Conservation (phyloP, 352 stramenopile species). For the Pythium phragmiticola region DNA sequence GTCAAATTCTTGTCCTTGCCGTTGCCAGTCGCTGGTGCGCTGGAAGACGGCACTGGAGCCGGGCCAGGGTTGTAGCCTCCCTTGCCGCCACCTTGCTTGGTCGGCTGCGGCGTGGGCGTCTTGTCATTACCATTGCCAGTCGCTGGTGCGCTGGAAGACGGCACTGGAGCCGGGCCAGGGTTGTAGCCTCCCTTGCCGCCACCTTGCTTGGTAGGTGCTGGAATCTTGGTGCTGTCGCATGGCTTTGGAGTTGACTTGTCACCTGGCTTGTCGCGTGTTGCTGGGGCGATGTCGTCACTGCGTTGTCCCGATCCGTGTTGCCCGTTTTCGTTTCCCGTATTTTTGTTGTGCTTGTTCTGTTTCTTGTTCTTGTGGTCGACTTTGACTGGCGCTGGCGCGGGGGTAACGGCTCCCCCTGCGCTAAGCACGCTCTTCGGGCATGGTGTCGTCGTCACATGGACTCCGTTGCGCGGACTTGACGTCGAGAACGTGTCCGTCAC, state of each 20-base stretch:
- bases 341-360: slow-evolving; percentile 19
- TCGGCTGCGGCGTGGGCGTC: not conserved
- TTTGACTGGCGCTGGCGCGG: not conserved
- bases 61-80: slow-evolving; percentile 2
- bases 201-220: slow-evolving; percentile 1
- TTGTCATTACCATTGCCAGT: not conserved
- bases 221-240: slow-evolving; percentile 15
- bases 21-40: not conserved
- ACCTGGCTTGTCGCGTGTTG: not conserved
- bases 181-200: slow-evolving; percentile 3
- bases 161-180: not conserved
- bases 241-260: not conserved
- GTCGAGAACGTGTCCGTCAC: slow-evolving; percentile 39
- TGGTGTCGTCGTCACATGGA: slow-evolving; percentile 17
- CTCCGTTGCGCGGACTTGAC: slow-evolving; percentile 33
- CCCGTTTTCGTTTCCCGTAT: slow-evolving; percentile 3
- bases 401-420: not conserved
- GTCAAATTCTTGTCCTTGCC: too few species aligned
- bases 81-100: not conserved
- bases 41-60: not conserved
- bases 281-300: not conserved
- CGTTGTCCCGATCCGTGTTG: not conserved
- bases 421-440: slow-evolving; percentile 29
- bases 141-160: not conserved
- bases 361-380: slow-evolving; percentile 5